These are phyloP conservation scores for Zizania palustris DNA, from an alignment of 202 grass and related monocot genomes.

Conservation along the genomic window DNA sequence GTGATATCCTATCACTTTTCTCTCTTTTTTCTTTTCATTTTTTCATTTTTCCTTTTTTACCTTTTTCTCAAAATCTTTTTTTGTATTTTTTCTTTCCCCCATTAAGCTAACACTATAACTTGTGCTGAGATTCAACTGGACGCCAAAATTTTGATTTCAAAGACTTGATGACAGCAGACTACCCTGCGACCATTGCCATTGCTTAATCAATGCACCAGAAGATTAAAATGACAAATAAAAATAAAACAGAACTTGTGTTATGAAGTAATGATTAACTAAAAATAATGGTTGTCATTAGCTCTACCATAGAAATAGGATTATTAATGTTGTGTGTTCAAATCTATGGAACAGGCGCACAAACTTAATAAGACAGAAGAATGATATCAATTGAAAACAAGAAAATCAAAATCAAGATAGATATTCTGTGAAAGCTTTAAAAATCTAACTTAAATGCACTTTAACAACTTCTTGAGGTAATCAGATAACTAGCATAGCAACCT, in stretches of 20 bases:
- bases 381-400: neutral
- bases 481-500: neutral
- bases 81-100: slow-evolving; percentile 42
- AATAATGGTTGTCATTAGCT: neutral
- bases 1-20: slow-evolving; percentile 29
- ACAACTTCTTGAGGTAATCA: slow-evolving; percentile 8
- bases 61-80: slow-evolving; percentile 32
- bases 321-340: slow-evolving; percentile 2
- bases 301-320: neutral
- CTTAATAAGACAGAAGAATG: neutral
- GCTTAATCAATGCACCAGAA: slow-evolving; percentile 54
- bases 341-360: slow-evolving; percentile 1
- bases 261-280: neutral
- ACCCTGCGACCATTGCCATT: slow-evolving; percentile 69
- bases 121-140: slow-evolving; percentile 46
- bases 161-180: slow-evolving; percentile 60
- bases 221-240: slow-evolving; percentile 20
- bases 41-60: slow-evolving; percentile 23
- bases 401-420: neutral
- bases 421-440: neutral
- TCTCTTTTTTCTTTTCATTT: slow-evolving; percentile 8
- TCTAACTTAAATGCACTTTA: neutral
- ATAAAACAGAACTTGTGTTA: slow-evolving; percentile 6
- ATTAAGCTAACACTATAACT: slow-evolving; percentile 53
- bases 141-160: slow-evolving; percentile 57